These are phyloP conservation scores for Dendrobium catenatum DNA, from an alignment of 106 monocot species.

Conservation along the genomic window DNA sequence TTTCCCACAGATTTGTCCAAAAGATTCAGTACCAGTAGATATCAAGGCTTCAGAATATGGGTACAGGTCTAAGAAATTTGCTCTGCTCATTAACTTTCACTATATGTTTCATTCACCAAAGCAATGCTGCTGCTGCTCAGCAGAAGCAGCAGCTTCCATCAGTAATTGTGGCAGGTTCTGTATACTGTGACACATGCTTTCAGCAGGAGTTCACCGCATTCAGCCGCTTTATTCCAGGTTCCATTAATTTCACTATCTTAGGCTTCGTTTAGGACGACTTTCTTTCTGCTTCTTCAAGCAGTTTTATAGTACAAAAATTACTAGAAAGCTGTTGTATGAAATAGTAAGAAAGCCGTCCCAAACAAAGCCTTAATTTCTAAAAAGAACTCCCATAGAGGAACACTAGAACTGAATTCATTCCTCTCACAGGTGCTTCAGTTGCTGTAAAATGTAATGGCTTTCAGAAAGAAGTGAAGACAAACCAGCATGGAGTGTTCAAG, in stretches of 20 bases:
- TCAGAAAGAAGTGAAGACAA: conserved; percentile 30
- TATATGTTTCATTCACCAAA: background rate
- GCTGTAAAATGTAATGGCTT: conserved; percentile 40
- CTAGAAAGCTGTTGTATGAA: too few species aligned
- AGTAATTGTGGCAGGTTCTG: conserved; percentile 45
- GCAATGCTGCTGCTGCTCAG: conserved; percentile 3
- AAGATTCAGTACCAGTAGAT: background rate
- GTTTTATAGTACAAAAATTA: too few species aligned
- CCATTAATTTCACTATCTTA: background rate
- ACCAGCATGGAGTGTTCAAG: conserved; percentile 31
- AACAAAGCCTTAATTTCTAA: background rate
- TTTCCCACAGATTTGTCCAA: too few species aligned
- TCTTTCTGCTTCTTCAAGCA: too few species aligned
- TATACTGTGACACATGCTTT: conserved; percentile 63
- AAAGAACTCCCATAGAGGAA: background rate
- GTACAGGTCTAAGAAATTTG: background rate
- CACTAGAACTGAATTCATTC: background rate
- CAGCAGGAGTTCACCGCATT: conserved; percentile 22
- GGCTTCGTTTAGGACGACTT: too few species aligned
- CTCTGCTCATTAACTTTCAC: background rate
- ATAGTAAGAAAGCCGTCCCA: too few species aligned
- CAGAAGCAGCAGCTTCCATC: conserved; percentile 5
- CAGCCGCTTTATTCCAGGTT: conserved; percentile 45
- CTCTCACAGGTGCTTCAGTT: conserved; percentile 37
- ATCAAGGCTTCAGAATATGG: background rate